phyloP scores from a whole-genome alignment of 2,329 filamentous ascomycete species.

The Teratosphaeria epicoccoides region DNA sequence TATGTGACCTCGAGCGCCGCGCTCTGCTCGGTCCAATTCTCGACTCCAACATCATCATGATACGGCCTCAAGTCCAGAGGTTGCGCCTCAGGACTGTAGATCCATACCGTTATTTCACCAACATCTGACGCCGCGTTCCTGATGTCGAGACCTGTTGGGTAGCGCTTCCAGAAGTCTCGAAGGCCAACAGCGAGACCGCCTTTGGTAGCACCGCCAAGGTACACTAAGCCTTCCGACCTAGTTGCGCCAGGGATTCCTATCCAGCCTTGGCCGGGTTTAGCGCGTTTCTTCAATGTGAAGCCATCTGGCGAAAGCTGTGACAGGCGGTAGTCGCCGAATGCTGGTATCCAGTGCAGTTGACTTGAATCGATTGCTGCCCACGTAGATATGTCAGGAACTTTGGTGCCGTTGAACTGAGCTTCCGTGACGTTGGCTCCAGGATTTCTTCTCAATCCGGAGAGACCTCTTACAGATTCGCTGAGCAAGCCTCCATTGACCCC shows the following conservation, averaged over 20 bases:
- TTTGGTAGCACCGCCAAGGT: conserved; percentile 45
- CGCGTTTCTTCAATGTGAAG: conserved; percentile 51
- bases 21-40: conserved; percentile 47
- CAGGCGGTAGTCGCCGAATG: conserved; percentile 49
- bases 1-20: conserved; percentile 54
- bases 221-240: conserved; percentile 46
- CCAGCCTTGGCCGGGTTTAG: conserved; percentile 47
- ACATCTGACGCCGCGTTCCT: conserved; percentile 39
- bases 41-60: conserved; percentile 47
- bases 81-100: conserved; percentile 47
- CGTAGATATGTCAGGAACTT: conserved; percentile 34
- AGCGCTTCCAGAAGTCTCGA: conserved; percentile 54
- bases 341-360: conserved; percentile 45
- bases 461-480: conserved; percentile 48
- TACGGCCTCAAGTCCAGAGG: conserved; percentile 48
- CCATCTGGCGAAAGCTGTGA: conserved; percentile 50
- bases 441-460: conserved; percentile 49
- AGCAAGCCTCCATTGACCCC: conserved; percentile 47
- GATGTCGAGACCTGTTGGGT: conserved; percentile 49
- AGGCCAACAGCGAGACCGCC: conserved; percentile 51
- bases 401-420: conserved; percentile 41
- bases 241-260: conserved; percentile 48
- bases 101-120: conserved; percentile 48
- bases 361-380: conserved; percentile 40
- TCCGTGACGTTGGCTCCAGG: conserved; percentile 40